These are phyloP conservation scores for Saturnispora gosingensis DNA, from an alignment of 805 yeast genomes.

Conservation along the genomic window DNA sequence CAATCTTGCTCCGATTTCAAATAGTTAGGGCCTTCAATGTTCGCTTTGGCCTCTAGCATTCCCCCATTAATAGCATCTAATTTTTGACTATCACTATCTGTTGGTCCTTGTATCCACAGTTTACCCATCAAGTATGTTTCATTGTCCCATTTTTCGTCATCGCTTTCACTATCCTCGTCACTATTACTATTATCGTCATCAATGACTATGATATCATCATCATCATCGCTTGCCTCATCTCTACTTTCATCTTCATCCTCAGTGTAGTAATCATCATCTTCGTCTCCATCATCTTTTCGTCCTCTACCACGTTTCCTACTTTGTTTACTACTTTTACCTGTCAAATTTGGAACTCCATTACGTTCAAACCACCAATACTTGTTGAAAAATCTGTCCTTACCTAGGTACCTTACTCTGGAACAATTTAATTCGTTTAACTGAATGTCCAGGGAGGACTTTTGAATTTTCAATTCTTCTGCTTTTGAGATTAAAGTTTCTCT, in stretches of 20 bases:
- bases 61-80: conserved; percentile 25
- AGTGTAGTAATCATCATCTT: conserved; percentile 26
- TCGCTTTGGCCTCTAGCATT: conserved; percentile 35
- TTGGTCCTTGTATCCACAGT: conserved; percentile 89
- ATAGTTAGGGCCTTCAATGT: conserved; percentile 45
- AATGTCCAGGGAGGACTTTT: conserved; percentile 47
- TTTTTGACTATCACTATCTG: conserved; percentile 38
- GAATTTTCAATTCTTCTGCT: conserved; percentile 38
- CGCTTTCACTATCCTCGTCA: conserved; percentile 30
- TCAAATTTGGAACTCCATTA: conserved; percentile 59
- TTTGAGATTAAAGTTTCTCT: conserved; percentile 33
- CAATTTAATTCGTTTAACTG: conserved; percentile 61
- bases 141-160: conserved; percentile 36
- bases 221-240: conserved; percentile 19
- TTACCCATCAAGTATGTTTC: conserved; percentile 72
- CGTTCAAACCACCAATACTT: conserved; percentile 94
- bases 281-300: conserved; percentile 26
- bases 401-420: conserved; percentile 68
- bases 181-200: conserved; percentile 14
- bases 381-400: conserved; percentile 76
- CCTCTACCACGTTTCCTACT: conserved; percentile 24
- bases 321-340: conserved; percentile 10
- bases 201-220: conserved; percentile 21
- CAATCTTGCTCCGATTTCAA: conserved; percentile 48
- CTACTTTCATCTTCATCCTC: conserved; percentile 34